Evolutionary conservation across 495 filamentous ascomycete species (phyloP).

Genomic region (Podospora tetraspora): DNA sequence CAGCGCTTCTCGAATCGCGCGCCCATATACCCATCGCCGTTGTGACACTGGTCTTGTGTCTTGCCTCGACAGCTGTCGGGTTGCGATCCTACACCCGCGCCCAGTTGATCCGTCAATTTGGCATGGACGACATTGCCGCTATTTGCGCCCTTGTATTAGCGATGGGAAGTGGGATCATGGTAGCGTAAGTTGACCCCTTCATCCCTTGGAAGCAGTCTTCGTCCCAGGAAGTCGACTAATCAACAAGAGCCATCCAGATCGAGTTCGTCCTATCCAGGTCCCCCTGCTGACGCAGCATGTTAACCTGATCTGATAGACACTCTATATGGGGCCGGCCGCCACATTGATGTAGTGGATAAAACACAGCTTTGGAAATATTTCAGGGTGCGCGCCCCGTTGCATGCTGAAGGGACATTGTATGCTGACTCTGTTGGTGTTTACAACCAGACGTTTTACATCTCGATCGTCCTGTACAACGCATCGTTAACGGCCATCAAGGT

Average conservation of each 20-base stretch:
- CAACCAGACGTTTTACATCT: slow-evolving; percentile 36
- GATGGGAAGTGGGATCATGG: slow-evolving; percentile 23
- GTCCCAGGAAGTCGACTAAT: neutral
- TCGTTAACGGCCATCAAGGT: slow-evolving; percentile 39
- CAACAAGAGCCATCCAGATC: neutral
- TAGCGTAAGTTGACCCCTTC: slow-evolving; percentile 15
- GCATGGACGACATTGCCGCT: slow-evolving; percentile 37
- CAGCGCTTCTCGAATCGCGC: slow-evolving; percentile 19
- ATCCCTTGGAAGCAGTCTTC: neutral
- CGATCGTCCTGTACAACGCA: slow-evolving; percentile 40
- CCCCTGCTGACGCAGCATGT: neutral
- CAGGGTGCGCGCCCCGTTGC: slow-evolving; percentile 8
- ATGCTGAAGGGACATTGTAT: neutral
- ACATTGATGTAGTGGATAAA: slow-evolving; percentile 15
- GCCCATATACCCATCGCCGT: slow-evolving; percentile 22
- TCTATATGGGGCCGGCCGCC: slow-evolving; percentile 23
- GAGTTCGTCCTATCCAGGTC: neutral
- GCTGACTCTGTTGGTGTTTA: neutral
- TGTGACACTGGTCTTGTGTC: slow-evolving; percentile 15
- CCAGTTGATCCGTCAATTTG: slow-evolving; percentile 37
- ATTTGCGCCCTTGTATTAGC: slow-evolving; percentile 25
- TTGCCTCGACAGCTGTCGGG: slow-evolving; percentile 32
- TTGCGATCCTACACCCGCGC: slow-evolving; percentile 38
- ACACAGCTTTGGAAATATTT: slow-evolving; percentile 21
- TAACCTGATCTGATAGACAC: slow-evolving; percentile 15